phyloP scores from a whole-genome alignment of 2,329 filamentous ascomycete species.

The Orbilia javanica region DNA sequence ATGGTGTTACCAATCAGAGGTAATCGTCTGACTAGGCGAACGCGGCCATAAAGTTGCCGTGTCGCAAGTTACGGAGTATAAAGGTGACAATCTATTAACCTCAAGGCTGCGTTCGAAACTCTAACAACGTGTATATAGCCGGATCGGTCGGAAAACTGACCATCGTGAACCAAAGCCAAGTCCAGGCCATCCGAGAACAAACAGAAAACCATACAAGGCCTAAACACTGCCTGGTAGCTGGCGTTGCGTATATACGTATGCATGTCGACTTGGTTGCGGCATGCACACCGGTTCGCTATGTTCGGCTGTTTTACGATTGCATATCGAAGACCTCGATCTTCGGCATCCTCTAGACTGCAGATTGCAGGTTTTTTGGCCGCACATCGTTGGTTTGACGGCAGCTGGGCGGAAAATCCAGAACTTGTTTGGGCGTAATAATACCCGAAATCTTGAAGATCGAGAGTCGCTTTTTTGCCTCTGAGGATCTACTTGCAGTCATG shows the following conservation, averaged over 20 bases:
- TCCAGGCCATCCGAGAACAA: constrained; percentile 2
- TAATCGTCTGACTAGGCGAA: constrained; percentile 27
- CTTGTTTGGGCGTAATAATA: constrained; percentile 36
- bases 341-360: not conserved
- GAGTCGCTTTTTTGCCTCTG: constrained; percentile 32
- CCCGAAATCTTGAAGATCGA: constrained; percentile 48
- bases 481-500: constrained; percentile 32
- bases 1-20: constrained; percentile 11
- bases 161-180: constrained; percentile 26
- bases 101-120: constrained; percentile 21
- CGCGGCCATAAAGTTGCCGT: constrained; percentile 48
- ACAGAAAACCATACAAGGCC: not conserved
- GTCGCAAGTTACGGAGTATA: constrained; percentile 45
- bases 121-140: constrained; percentile 14
- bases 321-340: constrained; percentile 43
- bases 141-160: constrained; percentile 51
- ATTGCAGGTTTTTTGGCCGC: constrained; percentile 9
- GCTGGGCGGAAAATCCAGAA: not conserved
- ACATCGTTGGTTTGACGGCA: not conserved
- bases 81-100: constrained; percentile 8
- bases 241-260: constrained; percentile 29
- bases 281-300: constrained; percentile 4
- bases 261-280: constrained; percentile 1
- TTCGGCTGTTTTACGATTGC: constrained; percentile 43
- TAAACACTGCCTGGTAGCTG: constrained; percentile 22